A percentile compares a stretch with the other conserved stretches of the same genome.
These are phyloP conservation scores for Saturnispora sanitii DNA, from an alignment of 805 yeast genomes.

Conservation along the genomic window DNA sequence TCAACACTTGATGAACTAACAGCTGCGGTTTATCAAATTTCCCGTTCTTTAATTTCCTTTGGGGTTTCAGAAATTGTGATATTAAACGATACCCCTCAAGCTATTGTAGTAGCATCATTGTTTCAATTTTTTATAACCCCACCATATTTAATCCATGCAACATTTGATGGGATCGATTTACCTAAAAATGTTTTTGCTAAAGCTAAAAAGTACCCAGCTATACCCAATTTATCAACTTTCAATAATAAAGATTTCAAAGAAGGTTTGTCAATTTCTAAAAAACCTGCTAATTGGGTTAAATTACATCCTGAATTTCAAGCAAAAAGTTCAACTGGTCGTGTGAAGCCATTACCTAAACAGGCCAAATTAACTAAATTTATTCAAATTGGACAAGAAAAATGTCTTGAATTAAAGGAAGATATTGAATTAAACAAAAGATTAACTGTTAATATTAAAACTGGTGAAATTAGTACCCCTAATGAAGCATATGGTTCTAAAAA, in stretches of 20 bases:
- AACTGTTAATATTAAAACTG: constrained; percentile 58
- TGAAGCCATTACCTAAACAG: constrained; percentile 39
- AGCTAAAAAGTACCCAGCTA: constrained; percentile 62
- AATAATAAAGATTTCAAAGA: constrained; percentile 37
- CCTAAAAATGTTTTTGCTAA: constrained; percentile 28
- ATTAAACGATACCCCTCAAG: constrained; percentile 27
- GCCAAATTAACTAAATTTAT: constrained; percentile 58
- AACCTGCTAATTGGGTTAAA: constrained; percentile 23
- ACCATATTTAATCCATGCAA: constrained; percentile 18
- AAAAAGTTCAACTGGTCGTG: constrained; percentile 27
- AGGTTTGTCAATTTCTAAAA: constrained; percentile 46
- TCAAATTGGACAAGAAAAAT: constrained; percentile 57
- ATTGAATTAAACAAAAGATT: constrained; percentile 76
- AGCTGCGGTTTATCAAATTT: constrained; percentile 63
- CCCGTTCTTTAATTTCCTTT: constrained; percentile 61
- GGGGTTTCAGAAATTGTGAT: constrained; percentile 68
- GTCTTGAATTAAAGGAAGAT: constrained; percentile 50
- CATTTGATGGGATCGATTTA: constrained; percentile 46
- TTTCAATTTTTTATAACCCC: constrained; percentile 13
- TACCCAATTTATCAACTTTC: constrained; percentile 45
- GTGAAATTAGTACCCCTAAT: constrained; percentile 56
- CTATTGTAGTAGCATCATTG: constrained; percentile 7
- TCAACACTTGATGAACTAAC: constrained; percentile 64
- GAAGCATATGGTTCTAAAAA: constrained; percentile 50
- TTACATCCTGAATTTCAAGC: constrained; percentile 22